Evolutionary conservation across 192 early-diverging fungal genomes (phyloP), one percentile per base, ranked within the genome.

Genomic region (Chytriomyces sp.): DNA sequence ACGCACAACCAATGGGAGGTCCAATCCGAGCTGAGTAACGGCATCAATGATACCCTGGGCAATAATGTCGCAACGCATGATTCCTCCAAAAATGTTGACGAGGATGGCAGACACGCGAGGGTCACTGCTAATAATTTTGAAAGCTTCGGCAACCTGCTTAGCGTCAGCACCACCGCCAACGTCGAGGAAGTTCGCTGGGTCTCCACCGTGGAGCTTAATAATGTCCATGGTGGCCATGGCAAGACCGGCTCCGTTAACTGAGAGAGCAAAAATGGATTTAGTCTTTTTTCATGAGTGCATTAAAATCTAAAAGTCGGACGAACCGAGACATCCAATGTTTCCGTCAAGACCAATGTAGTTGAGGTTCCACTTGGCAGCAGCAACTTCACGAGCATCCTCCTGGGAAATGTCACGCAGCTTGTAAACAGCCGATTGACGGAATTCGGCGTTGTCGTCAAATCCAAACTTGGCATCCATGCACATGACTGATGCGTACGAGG

Each of bases 161-260:
- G 95, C 89, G 24, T 92, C 93, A 61, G 97, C 96, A 79, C 94
- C 92, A 79, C 97, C 97, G 72, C 97, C 97, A 77, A 99, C 97
- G 83, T 99, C 96, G 69, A 99, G 90, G 86, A 99, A 99, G 90
- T 99, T 99, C 80, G 96, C 97, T 10, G 97, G 97, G 76, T 94
- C 93, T 35, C 97, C 97, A 72, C 96, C 97, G 87, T 99, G 91
- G 68, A 99, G 90, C 89, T 99, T 97, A 83, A 99, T 97, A 80
- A 99, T 99, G 84, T 99, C 97, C 96, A 98, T 99, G 69, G 97
- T 99, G 68, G 97, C 92, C 97, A 98, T 99, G 81, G 96, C 97
- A 50, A 99, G 91, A 76, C 97, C 97, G 50, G 97, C 96, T 75
- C 97, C 97, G 87, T 99, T 99, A 69, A 98, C 86, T 85, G 24